Percentiles rank a stretch among this genome's conserved stretches.
These are phyloP conservation scores for Phytophthora pinifolia DNA, from an alignment of 352 stramenopile species.

Conservation along the genomic window DNA sequence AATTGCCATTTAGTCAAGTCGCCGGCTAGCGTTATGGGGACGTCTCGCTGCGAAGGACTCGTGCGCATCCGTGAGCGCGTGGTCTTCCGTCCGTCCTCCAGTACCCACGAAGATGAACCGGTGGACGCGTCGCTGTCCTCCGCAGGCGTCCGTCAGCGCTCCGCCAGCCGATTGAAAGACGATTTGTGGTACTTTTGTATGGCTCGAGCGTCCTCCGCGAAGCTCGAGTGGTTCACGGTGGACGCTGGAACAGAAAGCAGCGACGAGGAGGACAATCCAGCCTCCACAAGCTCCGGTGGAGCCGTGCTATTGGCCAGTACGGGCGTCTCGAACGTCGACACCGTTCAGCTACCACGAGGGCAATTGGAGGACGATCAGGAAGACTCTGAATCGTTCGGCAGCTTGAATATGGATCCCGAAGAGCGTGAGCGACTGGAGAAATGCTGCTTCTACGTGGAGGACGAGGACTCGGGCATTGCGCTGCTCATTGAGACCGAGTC, in stretches of 20 bases:
- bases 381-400: conserved; percentile 8
- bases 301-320: conserved; percentile 37
- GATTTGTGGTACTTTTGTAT: conserved; percentile 59
- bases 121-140: conserved; percentile 9
- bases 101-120: conserved; percentile 9
- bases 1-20: neutral
- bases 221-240: conserved; percentile 47
- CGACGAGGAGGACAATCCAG: conserved; percentile 20
- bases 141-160: conserved; percentile 10
- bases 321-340: conserved; percentile 41
- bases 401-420: conserved; percentile 14
- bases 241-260: conserved; percentile 35
- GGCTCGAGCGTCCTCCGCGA: conserved; percentile 8
- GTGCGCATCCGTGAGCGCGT: conserved; percentile 46
- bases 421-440: conserved; percentile 35
- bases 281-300: conserved; percentile 8
- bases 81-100: conserved; percentile 15
- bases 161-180: conserved; percentile 27
- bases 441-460: conserved; percentile 53
- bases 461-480: conserved; percentile 17
- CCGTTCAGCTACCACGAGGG: conserved; percentile 23
- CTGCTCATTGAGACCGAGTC: conserved; percentile 34
- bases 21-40: conserved; percentile 15
- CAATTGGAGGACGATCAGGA: conserved; percentile 1
- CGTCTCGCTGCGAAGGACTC: conserved; percentile 34